phyloP scores from a whole-genome alignment of 345 rosid species.

The Dovyalis caffra region DNA sequence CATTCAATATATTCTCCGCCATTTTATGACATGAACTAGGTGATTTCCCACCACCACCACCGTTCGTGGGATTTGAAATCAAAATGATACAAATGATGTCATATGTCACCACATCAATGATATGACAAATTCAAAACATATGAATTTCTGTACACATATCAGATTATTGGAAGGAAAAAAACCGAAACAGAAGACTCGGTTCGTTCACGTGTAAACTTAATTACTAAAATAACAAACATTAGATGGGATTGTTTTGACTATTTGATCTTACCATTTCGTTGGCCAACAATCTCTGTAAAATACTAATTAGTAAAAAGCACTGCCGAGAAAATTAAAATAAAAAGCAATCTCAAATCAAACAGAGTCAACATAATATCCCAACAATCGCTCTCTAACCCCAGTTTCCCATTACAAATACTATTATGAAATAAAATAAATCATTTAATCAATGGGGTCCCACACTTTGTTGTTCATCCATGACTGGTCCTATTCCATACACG shows the following conservation, averaged over 20 bases:
- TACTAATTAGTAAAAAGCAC: background rate
- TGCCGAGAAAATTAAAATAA: background rate
- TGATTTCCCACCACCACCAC: too few relatives aligned
- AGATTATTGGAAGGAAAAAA: too few relatives aligned
- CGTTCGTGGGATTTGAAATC: too few relatives aligned
- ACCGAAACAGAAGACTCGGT: too few relatives aligned
- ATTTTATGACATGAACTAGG: too few relatives aligned
- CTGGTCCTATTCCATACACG: background rate
- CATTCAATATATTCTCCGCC: too few relatives aligned
- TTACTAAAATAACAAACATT: background rate
- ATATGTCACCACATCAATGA: too few relatives aligned
- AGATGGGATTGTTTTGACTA: background rate
- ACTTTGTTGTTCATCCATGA: constrained; percentile 12
- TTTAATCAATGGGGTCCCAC: background rate
- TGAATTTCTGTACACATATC: too few relatives aligned
- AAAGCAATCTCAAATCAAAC: background rate
- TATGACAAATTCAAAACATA: too few relatives aligned
- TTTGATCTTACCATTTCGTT: background rate
- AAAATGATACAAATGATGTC: too few relatives aligned
- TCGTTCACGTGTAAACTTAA: background rate
- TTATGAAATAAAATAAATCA: background rate
- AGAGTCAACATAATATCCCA: background rate
- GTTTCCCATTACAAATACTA: background rate
- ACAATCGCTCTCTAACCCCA: background rate
- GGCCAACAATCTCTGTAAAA: background rate